These are phyloP conservation scores for Ophiocordyceps sinensis DNA, from an alignment of 2,329 filamentous ascomycete genomes.

Conservation along the genomic window DNA sequence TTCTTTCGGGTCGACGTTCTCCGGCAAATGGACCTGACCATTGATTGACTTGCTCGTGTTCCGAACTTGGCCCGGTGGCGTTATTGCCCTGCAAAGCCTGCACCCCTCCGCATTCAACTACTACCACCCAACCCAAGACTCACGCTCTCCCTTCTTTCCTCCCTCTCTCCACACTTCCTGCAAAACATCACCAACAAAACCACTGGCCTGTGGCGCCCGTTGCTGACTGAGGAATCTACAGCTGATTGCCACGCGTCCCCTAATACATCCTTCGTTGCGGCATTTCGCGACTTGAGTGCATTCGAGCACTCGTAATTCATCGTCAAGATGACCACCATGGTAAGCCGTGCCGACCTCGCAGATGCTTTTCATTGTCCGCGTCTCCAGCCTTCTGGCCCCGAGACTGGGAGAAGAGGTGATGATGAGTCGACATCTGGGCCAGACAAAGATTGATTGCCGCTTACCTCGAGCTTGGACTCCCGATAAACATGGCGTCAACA, in stretches of 20 bases:
- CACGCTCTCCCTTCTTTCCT: background rate
- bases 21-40: background rate
- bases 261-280: constrained; percentile 3
- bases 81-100: constrained; percentile 3
- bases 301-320: constrained; percentile 8
- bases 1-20: background rate
- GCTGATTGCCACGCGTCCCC: background rate
- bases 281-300: constrained; percentile 3
- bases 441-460: too few species aligned
- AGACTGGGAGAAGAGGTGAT: too few species aligned
- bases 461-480: too few species aligned
- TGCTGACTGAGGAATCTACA: background rate
- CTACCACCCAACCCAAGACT: background rate
- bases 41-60: background rate
- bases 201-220: background rate
- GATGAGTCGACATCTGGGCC: too few species aligned
- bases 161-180: background rate
- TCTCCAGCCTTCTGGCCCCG: background rate
- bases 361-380: background rate
- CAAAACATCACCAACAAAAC: background rate
- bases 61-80: constrained; percentile 7
- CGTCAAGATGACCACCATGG: constrained; percentile 36
- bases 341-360: constrained; percentile 15
- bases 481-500: background rate
- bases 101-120: background rate